phyloP scores from a whole-genome alignment of 495 filamentous ascomycete genomes.

The Neurospora hispaniola region DNA sequence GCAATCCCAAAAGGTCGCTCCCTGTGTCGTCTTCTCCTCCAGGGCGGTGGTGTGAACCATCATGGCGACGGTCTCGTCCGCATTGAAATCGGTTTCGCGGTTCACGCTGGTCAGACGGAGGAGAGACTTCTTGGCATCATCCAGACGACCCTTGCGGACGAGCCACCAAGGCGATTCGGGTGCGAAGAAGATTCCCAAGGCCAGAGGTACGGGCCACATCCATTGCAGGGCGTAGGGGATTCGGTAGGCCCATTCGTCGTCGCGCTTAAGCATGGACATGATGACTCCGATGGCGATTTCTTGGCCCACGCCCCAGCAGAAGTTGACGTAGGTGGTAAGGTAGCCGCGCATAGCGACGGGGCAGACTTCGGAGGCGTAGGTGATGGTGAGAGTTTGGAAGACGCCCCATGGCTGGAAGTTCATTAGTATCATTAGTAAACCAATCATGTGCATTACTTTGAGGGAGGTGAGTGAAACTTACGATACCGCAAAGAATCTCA shows the following conservation, averaged over 20 bases:
- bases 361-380: conserved; percentile 72
- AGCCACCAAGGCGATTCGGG: conserved; percentile 82
- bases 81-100: conserved; percentile 51
- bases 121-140: conserved; percentile 58
- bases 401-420: conserved; percentile 53
- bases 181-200: conserved; percentile 58
- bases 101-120: conserved; percentile 52
- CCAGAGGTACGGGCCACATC: conserved; percentile 74
- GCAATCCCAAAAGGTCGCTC: conserved; percentile 64
- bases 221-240: conserved; percentile 67
- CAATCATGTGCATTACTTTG: background rate
- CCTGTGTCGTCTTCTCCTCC: conserved; percentile 57
- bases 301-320: conserved; percentile 74
- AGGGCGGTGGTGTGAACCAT: conserved; percentile 74
- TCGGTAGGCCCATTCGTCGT: conserved; percentile 49
- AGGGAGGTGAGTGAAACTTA: conserved; percentile 17
- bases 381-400: conserved; percentile 68
- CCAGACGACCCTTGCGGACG: conserved; percentile 55
- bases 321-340: conserved; percentile 72
- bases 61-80: conserved; percentile 71
- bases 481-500: conserved; percentile 66
- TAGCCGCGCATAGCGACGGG: conserved; percentile 63
- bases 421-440: background rate
- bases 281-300: conserved; percentile 67
- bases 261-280: conserved; percentile 46